Evolutionary conservation across 1,284 basidiomycete species (phyloP).

Genomic region (Ganoderma multipileum): DNA sequence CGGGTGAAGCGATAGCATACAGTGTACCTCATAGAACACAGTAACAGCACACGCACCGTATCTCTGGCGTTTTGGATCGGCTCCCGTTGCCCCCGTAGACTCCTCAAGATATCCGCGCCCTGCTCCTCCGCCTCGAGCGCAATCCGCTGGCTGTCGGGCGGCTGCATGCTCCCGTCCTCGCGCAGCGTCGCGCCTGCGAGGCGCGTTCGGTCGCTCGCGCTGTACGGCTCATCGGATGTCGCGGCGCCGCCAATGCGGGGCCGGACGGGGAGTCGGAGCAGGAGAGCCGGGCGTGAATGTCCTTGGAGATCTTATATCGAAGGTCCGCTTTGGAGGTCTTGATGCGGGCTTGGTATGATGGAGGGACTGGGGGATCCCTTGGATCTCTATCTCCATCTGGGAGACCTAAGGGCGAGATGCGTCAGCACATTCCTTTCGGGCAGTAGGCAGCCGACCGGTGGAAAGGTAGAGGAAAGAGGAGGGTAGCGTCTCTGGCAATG

Average conservation of each 20-base stretch:
- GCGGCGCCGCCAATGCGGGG: constrained; percentile 48
- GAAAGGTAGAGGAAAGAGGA: too few species aligned
- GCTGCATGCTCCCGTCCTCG: constrained; percentile 80
- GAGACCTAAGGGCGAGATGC: constrained; percentile 61
- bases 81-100: too few species aligned
- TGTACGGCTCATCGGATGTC: constrained; percentile 85
- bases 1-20: too few species aligned
- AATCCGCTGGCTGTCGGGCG: constrained; percentile 63
- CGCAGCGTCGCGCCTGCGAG: constrained; percentile 77
- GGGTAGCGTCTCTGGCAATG: too few species aligned
- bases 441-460: too few species aligned
- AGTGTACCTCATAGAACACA: too few species aligned
- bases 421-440: not conserved
- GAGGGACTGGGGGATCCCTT: constrained; percentile 90
- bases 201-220: constrained; percentile 72
- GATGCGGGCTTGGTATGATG: constrained; percentile 78
- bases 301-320: constrained; percentile 80
- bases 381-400: constrained; percentile 99
- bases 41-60: too few species aligned
- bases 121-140: too few species aligned
- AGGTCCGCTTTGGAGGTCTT: constrained; percentile 77
- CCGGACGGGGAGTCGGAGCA: constrained; percentile 65
- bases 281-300: constrained; percentile 62
- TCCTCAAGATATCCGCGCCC: too few species aligned
- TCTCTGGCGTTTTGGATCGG: too few species aligned